Conservation (phyloP, 148 eudicot species). For the Spergularia marina region DNA sequence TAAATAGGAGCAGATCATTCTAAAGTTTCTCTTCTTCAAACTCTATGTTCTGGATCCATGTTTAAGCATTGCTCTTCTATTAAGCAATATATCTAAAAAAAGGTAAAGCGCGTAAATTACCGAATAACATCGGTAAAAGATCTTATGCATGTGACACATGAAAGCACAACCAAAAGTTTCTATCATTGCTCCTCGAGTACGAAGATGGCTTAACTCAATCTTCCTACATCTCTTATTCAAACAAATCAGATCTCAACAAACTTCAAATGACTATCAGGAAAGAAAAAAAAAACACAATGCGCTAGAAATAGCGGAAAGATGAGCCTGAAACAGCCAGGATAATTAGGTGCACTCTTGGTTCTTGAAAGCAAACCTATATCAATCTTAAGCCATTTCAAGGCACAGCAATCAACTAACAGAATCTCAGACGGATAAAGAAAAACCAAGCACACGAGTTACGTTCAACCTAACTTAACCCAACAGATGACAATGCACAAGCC, state of each 20-base stretch:
- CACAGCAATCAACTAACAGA: no score
- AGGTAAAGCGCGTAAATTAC: background rate
- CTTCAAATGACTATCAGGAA: no score
- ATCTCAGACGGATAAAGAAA: no score
- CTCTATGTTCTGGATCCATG: background rate
- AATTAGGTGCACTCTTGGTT: no score
- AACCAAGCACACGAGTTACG: no score
- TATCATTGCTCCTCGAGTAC: background rate
- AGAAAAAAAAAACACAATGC: no score
- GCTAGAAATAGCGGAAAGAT: no score
- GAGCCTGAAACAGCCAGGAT: no score
- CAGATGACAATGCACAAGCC: no score
- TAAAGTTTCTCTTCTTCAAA: background rate
- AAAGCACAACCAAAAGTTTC: background rate
- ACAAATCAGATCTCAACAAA: background rate
- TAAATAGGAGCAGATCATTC: background rate
- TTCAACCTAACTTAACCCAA: no score
- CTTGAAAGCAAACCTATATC: no score
- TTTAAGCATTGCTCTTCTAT: background rate
- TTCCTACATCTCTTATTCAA: background rate
- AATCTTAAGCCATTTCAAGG: no score
- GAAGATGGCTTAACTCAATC: background rate
- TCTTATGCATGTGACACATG: background rate
- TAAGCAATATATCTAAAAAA: background rate
- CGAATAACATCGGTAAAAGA: background rate